A percentile compares a stretch with the other conserved stretches of the same genome.
phyloP scores from a whole-genome alignment of 768 basidiomycete genomes.

The Phlegmacium glaucopus region DNA sequence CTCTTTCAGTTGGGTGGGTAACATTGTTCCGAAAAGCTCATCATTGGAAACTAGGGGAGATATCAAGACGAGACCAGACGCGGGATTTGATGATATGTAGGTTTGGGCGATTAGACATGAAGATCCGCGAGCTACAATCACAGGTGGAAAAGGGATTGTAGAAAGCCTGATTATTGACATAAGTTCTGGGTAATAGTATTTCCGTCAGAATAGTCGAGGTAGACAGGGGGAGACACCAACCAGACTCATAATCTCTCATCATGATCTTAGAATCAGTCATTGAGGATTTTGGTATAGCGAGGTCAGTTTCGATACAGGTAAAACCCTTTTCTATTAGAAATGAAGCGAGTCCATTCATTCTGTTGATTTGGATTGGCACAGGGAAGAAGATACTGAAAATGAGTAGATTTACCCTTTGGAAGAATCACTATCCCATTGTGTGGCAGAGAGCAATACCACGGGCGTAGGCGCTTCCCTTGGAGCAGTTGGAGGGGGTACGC shows the following conservation, averaged over 20 bases:
- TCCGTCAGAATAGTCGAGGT: neutral
- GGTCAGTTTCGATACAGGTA: slow-evolving; percentile 42
- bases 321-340: slow-evolving; percentile 47
- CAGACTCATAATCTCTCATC: slow-evolving; percentile 38
- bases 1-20: slow-evolving; percentile 38
- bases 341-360: slow-evolving; percentile 32
- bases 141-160: slow-evolving; percentile 52
- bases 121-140: slow-evolving; percentile 47
- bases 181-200: slow-evolving; percentile 34
- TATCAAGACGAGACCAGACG: slow-evolving; percentile 58
- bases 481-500: slow-evolving; percentile 35
- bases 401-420: slow-evolving; percentile 29
- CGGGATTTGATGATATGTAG: slow-evolving; percentile 67
- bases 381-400: slow-evolving; percentile 1
- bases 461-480: slow-evolving; percentile 50
- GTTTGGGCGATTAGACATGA: slow-evolving; percentile 59
- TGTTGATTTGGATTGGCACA: slow-evolving; percentile 10
- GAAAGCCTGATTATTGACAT: slow-evolving; percentile 38
- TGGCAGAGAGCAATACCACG: slow-evolving; percentile 48
- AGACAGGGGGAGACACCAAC: slow-evolving; percentile 23
- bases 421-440: slow-evolving; percentile 40
- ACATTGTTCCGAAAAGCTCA: slow-evolving; percentile 21
- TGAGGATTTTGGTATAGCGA: slow-evolving; percentile 24
- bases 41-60: slow-evolving; percentile 47
- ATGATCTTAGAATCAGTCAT: slow-evolving; percentile 24